Conservation (phyloP, 768 basidiomycete species). For the Russula virescens region DNA sequence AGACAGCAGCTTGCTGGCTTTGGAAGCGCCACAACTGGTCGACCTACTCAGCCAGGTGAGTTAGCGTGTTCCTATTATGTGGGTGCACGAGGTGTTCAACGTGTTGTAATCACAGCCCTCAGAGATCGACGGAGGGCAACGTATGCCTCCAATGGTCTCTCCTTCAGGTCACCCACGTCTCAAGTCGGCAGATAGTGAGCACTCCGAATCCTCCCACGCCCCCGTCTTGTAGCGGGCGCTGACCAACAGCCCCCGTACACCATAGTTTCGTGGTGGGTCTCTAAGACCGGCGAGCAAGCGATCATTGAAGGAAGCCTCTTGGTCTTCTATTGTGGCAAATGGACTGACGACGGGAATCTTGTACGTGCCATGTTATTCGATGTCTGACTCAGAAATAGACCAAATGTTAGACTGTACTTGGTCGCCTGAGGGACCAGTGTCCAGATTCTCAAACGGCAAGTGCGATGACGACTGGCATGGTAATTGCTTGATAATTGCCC, state of each 20-base stretch:
- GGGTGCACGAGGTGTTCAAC: background rate
- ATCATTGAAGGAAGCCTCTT: conserved; percentile 36
- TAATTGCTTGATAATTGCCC: background rate
- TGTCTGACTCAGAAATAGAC: background rate
- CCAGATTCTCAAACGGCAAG: conserved; percentile 7
- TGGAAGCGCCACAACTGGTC: background rate
- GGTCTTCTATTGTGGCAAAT: conserved; percentile 39
- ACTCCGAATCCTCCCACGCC: background rate
- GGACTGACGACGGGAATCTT: conserved; percentile 38
- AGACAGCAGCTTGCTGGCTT: no score
- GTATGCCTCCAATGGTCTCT: background rate
- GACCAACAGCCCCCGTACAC: background rate
- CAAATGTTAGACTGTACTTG: conserved; percentile 8
- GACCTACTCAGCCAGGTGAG: no score
- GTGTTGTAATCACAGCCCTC: background rate
- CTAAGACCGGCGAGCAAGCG: conserved; percentile 28
- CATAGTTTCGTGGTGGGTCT: conserved; percentile 30
- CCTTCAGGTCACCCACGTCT: background rate
- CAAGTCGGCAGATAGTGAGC: conserved; percentile 5
- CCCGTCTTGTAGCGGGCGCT: background rate
- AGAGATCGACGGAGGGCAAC: background rate
- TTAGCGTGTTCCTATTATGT: background rate
- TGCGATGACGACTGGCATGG: background rate
- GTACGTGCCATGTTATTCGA: conserved; percentile 26
- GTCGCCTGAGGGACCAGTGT: conserved; percentile 9